Evolutionary conservation across 768 basidiomycete genomes (phyloP).

Genomic region (Dentipellis fragilis): DNA sequence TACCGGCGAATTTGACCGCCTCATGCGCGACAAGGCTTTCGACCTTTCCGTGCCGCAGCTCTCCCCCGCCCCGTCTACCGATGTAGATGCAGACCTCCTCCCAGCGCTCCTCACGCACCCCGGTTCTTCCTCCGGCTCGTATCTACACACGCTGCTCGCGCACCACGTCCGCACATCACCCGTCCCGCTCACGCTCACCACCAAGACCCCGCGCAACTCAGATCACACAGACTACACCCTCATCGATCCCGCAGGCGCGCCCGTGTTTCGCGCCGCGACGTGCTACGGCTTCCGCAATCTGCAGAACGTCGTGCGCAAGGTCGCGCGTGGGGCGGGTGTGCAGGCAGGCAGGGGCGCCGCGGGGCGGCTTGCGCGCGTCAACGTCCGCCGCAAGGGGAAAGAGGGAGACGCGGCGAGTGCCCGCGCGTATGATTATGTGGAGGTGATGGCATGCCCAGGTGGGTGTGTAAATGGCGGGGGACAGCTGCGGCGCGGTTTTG

Average conservation of each 20-base stretch:
- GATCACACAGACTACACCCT: constrained; percentile 75
- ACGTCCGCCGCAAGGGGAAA: constrained; percentile 37
- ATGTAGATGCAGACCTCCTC: constrained; percentile 20
- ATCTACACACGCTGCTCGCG: constrained; percentile 70
- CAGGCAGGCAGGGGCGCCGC: constrained; percentile 13
- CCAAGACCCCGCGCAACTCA: constrained; percentile 54
- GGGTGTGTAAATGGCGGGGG: constrained; percentile 98
- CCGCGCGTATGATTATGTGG: constrained; percentile 76
- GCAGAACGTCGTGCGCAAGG: constrained; percentile 91
- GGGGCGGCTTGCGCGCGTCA: constrained; percentile 52
- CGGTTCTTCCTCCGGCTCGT: constrained; percentile 89
- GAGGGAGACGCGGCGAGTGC: constrained; percentile 21
- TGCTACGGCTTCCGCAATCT: constrained; percentile 97
- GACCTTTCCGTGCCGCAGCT: constrained; percentile 53
- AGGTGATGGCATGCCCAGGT: constrained; percentile 98
- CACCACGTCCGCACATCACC: constrained; percentile 35
- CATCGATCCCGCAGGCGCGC: constrained; percentile 32
- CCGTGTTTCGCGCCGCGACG: constrained; percentile 86
- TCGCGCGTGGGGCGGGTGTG: constrained; percentile 77
- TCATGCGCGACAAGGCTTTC: constrained; percentile 77
- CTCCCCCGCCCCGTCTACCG: neutral
- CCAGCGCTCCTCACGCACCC: constrained; percentile 72
- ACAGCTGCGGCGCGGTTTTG: constrained; percentile 38
- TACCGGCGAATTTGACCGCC: constrained; percentile 83
- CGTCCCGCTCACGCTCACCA: constrained; percentile 23